Conservation (phyloP, 257 asterid genomes). For the Euphrasia confusa region DNA sequence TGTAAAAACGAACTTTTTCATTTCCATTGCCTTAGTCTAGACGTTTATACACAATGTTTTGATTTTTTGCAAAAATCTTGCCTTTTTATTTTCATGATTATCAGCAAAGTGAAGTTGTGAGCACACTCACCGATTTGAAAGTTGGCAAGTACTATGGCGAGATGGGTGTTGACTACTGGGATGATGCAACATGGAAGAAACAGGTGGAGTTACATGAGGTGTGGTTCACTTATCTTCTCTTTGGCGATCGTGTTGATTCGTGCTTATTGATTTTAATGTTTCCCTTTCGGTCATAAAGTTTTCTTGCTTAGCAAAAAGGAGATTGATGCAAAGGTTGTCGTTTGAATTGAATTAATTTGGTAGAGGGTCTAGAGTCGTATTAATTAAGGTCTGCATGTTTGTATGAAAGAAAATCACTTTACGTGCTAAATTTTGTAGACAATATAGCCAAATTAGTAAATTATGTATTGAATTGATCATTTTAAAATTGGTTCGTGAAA, state of each 20-base stretch:
- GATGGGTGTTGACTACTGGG: slow-evolving; percentile 74
- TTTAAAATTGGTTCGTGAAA: too few relatives aligned
- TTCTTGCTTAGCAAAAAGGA: too few relatives aligned
- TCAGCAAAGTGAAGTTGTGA: slow-evolving; percentile 63
- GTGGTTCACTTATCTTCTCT: slow-evolving; percentile 15
- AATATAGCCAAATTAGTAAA: too few relatives aligned
- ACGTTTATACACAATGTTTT: too few relatives aligned
- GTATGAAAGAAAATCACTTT: too few relatives aligned
- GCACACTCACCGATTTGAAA: slow-evolving; percentile 56
- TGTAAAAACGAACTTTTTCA: not conserved
- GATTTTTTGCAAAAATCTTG: not conserved
- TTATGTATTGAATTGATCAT: too few relatives aligned
- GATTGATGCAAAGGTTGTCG: too few relatives aligned
- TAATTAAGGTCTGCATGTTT: too few relatives aligned
- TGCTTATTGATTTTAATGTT: not conserved
- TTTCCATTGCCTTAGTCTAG: not conserved
- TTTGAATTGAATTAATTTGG: too few relatives aligned
- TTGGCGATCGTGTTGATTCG: slow-evolving; percentile 9
- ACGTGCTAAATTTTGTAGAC: too few relatives aligned
- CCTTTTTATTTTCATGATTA: slow-evolving; percentile 18
- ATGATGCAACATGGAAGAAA: slow-evolving; percentile 49
- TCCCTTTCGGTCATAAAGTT: too few relatives aligned
- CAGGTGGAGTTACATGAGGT: slow-evolving; percentile 51
- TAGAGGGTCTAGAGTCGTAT: too few relatives aligned
- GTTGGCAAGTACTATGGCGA: slow-evolving; percentile 77